phyloP scores from a whole-genome alignment of 208 protist species.

The Naegleria fowleri region DNA sequence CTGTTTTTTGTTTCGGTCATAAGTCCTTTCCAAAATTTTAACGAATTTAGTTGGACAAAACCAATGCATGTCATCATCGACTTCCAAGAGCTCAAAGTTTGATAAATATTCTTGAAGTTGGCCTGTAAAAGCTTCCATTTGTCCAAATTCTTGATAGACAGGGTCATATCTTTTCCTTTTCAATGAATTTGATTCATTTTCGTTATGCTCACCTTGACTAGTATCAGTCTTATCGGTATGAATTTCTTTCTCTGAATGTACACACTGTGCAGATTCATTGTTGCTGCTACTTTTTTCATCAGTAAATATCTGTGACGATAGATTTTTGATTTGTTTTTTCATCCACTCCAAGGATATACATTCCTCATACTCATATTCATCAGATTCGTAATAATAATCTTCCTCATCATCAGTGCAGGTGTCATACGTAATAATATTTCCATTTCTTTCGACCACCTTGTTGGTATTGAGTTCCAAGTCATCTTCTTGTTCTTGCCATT shows the following conservation, averaged over 20 bases:
- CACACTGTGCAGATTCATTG: no score
- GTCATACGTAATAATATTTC: no score
- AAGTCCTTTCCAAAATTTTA: not conserved
- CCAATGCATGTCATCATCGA: not conserved
- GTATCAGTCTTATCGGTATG: no score
- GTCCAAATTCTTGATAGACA: not conserved
- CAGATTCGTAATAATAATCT: not conserved
- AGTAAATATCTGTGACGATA: no score
- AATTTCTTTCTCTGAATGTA: no score
- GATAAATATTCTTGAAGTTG: not conserved
- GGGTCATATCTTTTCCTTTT: not conserved
- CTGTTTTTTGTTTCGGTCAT: not conserved
- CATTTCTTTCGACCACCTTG: no score
- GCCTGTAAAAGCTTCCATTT: not conserved
- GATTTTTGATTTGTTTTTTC: not conserved
- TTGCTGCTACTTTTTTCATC: no score
- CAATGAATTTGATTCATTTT: not conserved
- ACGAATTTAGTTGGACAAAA: not conserved
- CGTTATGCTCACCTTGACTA: no score
- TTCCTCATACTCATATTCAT: not conserved
- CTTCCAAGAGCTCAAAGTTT: not conserved
- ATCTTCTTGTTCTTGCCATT: not conserved
- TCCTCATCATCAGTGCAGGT: not conserved
- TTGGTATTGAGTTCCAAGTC: not conserved
- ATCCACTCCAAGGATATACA: not conserved